Conservation (phyloP, 257 asterid genomes). For the Voacanga thouarsii region DNA sequence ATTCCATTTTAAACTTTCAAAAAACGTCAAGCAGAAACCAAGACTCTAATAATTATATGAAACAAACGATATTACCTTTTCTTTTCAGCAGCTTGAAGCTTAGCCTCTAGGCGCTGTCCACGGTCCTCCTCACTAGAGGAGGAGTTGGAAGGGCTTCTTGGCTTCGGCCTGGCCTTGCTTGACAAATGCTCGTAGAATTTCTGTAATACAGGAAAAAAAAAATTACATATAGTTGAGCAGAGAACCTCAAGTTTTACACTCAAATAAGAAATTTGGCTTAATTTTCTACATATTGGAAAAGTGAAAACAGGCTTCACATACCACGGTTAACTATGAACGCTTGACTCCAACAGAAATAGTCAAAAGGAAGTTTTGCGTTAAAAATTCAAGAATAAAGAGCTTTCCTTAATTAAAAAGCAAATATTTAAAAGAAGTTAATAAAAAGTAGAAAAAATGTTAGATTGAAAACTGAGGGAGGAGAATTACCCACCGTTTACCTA, state of each 20-base stretch:
- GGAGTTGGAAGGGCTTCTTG: conserved; percentile 75
- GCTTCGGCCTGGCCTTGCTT: conserved; percentile 87
- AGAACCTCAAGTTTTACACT: background rate
- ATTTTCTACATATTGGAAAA: background rate
- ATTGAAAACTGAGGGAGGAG: conserved; percentile 2
- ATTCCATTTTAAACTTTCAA: background rate
- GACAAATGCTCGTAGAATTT: conserved; percentile 79
- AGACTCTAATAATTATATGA: background rate
- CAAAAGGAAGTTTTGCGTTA: background rate
- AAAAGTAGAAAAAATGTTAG: background rate
- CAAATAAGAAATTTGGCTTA: background rate
- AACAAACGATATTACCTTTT: conserved; percentile 49
- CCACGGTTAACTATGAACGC: background rate
- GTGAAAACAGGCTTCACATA: background rate
- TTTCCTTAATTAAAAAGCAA: background rate
- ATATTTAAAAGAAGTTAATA: background rate
- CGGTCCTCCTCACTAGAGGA: conserved; percentile 68
- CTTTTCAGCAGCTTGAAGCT: conserved; percentile 93
- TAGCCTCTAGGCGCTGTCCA: conserved; percentile 96
- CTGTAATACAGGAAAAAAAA: conserved; percentile 30
- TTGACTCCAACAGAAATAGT: background rate
- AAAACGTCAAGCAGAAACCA: background rate
- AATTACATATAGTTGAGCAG: background rate
- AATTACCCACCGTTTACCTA: conserved; percentile 23
- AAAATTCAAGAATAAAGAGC: background rate